Conservation (phyloP, 2,329 filamentous ascomycete genomes). For the Botryotinia narcissicola region DNA sequence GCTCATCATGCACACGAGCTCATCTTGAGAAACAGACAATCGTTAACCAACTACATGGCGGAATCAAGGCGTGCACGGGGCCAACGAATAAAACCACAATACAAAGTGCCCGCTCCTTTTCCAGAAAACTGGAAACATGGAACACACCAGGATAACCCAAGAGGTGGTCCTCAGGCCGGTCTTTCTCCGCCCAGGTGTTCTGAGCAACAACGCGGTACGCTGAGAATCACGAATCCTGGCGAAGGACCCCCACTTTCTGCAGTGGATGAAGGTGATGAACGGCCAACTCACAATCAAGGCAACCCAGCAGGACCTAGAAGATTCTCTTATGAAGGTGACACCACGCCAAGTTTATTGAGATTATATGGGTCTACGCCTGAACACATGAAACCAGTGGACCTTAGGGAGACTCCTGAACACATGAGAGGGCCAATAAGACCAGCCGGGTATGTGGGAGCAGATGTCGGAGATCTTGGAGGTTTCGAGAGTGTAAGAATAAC, state of each 20-base stretch:
- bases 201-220: neutral
- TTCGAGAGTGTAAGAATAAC: neutral
- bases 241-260: neutral
- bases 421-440: neutral
- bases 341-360: neutral
- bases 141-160: neutral
- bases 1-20: neutral
- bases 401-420: neutral
- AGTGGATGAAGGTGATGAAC: neutral
- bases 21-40: neutral
- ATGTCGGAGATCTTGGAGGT: neutral
- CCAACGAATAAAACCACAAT: neutral
- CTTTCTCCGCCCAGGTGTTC: fast-evolving
- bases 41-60: fast-evolving
- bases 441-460: neutral
- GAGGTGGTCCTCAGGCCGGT: neutral
- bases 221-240: neutral
- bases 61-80: neutral
- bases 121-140: neutral
- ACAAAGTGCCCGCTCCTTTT: neutral
- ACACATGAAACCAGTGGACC: neutral
- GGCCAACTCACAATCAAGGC: too few species aligned
- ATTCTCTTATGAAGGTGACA: neutral
- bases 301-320: neutral
- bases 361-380: neutral